Percentiles rank a stretch among this genome's conserved stretches.
phyloP scores from a whole-genome alignment of 176 grass and related monocot genomes.

The Otatea glauca region DNA sequence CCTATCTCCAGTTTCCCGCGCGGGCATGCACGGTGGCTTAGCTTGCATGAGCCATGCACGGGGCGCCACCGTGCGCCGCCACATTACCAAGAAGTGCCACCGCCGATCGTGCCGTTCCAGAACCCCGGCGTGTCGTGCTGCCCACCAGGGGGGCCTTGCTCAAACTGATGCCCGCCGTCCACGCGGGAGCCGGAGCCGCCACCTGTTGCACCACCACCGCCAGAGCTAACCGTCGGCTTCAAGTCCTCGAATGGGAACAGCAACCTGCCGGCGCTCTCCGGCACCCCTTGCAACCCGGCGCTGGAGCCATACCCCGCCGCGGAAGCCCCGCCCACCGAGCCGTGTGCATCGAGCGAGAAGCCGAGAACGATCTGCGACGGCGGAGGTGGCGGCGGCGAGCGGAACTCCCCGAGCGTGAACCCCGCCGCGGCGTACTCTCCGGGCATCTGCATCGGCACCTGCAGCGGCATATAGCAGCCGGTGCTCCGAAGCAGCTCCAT shows the following conservation, averaged over 20 bases:
- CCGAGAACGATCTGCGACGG: constrained; percentile 54
- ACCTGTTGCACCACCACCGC: constrained; percentile 31
- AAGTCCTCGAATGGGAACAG: constrained; percentile 83
- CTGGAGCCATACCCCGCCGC: constrained; percentile 45
- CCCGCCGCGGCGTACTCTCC: constrained; percentile 66
- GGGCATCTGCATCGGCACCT: constrained; percentile 58
- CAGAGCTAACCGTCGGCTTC: constrained; percentile 58
- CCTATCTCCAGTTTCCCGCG: constrained; percentile 33
- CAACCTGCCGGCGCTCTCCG: constrained; percentile 61
- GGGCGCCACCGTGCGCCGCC: constrained; percentile 19
- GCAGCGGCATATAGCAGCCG: constrained; percentile 61
- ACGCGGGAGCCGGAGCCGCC: constrained; percentile 37
- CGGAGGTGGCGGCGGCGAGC: constrained; percentile 47
- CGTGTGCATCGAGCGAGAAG: constrained; percentile 67
- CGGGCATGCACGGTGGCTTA: neutral
- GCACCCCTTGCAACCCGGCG: constrained; percentile 49
- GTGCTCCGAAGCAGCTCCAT: constrained; percentile 91
- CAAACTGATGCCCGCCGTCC: constrained; percentile 45
- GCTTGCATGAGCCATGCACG: constrained; percentile 56
- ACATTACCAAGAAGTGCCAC: constrained; percentile 70
- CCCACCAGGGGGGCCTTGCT: constrained; percentile 30
- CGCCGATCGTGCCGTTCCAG: constrained; percentile 69
- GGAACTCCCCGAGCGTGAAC: constrained; percentile 63
- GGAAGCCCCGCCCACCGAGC: constrained; percentile 25
- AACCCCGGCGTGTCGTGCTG: constrained; percentile 54